phyloP scores from a whole-genome alignment of 1,139 yeast species.

The Yamadazyma sp. region DNA sequence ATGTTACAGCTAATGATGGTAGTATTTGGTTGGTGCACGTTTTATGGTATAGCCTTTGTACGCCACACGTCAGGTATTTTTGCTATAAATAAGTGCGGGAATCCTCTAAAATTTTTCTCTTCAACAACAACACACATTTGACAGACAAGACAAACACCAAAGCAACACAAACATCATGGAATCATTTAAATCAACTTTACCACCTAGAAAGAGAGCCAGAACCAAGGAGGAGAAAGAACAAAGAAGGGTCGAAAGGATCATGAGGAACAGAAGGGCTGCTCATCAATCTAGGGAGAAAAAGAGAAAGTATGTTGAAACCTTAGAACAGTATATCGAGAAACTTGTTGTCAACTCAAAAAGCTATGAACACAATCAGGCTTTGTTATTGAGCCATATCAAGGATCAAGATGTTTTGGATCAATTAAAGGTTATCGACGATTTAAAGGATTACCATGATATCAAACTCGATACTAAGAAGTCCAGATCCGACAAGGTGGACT shows the following conservation, averaged over 20 bases:
- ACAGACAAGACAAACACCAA: conserved; percentile 1
- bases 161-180: conserved; percentile 5
- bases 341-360: conserved; percentile 41
- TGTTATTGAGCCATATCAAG: conserved; percentile 6
- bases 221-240: conserved; percentile 97
- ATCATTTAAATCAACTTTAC: conserved; percentile 52
- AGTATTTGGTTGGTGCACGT: not conserved
- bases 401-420: conserved; percentile 3
- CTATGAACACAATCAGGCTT: conserved; percentile 13
- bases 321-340: conserved; percentile 63
- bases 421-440: conserved; percentile 10
- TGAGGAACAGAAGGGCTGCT: conserved; percentile 95
- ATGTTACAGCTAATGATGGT: no score
- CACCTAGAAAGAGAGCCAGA: conserved; percentile 95
- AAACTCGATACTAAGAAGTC: conserved; percentile 9
- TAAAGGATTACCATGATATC: conserved; percentile 10
- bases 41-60: not conserved
- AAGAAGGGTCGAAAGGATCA: conserved; percentile 86
- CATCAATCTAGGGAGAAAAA: conserved; percentile 97
- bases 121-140: conserved; percentile 1
- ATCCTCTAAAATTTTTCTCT: conserved; percentile 1
- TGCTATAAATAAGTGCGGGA: conserved; percentile 1
- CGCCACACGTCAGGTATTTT: not conserved
- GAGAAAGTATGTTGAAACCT: conserved; percentile 83
- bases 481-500: not conserved